A percentile compares a stretch with the other conserved stretches of the same genome.
Evolutionary conservation across 169 alveolate species (phyloP).

Genomic region (Cryptosporidium viatorum): DNA sequence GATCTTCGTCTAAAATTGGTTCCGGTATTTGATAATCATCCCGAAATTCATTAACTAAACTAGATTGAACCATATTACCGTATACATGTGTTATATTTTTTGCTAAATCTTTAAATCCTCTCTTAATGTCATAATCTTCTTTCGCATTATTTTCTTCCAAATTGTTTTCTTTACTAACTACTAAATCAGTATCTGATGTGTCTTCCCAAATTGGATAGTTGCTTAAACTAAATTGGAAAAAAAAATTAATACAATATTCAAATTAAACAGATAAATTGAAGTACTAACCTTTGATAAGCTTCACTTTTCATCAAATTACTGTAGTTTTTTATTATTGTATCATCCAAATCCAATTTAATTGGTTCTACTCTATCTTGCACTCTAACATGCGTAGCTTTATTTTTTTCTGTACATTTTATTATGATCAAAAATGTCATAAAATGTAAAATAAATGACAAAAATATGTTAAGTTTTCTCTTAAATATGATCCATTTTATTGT

Average conservation of each 20-base stretch:
- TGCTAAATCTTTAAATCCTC: conserved; percentile 38
- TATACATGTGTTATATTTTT: conserved; percentile 12
- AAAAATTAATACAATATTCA: background rate
- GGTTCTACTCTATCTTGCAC: conserved; percentile 54
- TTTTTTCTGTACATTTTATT: conserved; percentile 18
- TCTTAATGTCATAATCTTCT: background rate
- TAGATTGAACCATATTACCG: conserved; percentile 11
- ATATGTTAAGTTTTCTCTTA: background rate
- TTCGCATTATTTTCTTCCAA: background rate
- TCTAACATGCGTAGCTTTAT: conserved; percentile 56
- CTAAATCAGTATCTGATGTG: conserved; percentile 9
- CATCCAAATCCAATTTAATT: conserved; percentile 14
- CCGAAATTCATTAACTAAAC: background rate
- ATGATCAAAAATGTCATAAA: background rate
- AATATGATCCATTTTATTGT: background rate
- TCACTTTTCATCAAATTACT: background rate
- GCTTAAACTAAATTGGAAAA: conserved; percentile 30
- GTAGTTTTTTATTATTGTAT: background rate
- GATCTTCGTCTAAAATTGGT: background rate
- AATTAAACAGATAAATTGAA: background rate
- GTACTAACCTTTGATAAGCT: conserved; percentile 3
- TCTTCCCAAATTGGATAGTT: conserved; percentile 69
- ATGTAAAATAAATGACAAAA: background rate
- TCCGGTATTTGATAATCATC: background rate
- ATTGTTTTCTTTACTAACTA: conserved; percentile 7